Conservation (phyloP, 2,329 filamentous ascomycete species). For the Cadophora malorum region DNA sequence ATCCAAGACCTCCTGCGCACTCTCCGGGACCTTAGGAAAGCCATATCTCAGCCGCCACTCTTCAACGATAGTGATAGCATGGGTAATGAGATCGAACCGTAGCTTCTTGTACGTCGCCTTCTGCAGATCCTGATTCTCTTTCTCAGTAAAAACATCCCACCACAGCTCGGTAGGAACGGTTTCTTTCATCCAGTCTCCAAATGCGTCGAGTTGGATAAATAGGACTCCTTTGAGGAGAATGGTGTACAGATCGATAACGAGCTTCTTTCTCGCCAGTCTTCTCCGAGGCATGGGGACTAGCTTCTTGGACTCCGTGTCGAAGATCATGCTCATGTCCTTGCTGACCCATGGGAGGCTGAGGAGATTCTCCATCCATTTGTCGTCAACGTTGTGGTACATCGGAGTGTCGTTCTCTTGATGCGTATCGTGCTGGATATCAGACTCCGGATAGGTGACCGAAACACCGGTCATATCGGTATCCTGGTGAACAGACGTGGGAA, state of each 20-base stretch:
- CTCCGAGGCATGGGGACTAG: slow-evolving; percentile 3
- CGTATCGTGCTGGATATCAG: background rate
- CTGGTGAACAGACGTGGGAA: background rate
- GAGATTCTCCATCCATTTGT: background rate
- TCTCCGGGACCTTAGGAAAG: slow-evolving; percentile 21
- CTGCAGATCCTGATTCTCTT: slow-evolving; percentile 16
- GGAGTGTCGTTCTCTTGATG: background rate
- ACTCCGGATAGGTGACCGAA: background rate
- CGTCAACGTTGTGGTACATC: background rate
- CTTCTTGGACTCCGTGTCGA: background rate
- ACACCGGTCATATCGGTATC: background rate
- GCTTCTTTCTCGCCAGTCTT: background rate
- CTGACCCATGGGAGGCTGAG: slow-evolving; percentile 7
- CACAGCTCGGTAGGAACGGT: slow-evolving; percentile 20
- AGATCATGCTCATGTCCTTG: background rate
- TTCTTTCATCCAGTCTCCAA: background rate
- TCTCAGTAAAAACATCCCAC: slow-evolving; percentile 12
- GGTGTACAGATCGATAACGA: slow-evolving; percentile 9
- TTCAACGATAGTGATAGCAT: slow-evolving; percentile 19
- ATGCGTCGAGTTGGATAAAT: background rate
- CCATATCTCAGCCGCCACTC: slow-evolving; percentile 22
- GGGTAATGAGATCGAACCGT: background rate
- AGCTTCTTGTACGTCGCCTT: slow-evolving; percentile 8
- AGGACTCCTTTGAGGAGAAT: slow-evolving; percentile 9
- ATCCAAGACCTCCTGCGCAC: background rate